phyloP scores from a whole-genome alignment of 2,329 filamentous ascomycete species.

The Pseudodiploospora longispora region DNA sequence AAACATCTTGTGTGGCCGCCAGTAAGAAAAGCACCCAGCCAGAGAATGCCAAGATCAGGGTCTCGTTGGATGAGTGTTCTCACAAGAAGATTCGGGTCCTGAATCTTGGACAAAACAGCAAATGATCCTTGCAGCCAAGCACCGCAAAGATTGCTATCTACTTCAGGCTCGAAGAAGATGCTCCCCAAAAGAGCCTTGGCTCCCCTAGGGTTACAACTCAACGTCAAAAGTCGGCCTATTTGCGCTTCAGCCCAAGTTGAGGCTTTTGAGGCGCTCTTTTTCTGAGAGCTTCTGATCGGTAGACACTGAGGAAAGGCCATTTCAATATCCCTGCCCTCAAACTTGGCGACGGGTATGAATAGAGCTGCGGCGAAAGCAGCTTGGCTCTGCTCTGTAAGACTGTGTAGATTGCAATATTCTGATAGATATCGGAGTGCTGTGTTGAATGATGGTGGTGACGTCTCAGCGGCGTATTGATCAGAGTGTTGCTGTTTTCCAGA shows the following conservation, averaged over 20 bases:
- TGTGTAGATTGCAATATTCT: slow-evolving; percentile 18
- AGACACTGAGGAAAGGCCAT: slow-evolving; percentile 4
- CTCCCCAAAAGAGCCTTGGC: slow-evolving; percentile 12
- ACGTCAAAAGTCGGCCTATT: slow-evolving; percentile 13
- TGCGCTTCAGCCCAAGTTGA: neutral
- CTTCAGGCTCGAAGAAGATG: slow-evolving; percentile 13
- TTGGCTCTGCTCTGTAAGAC: slow-evolving; percentile 15
- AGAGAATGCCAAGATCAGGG: slow-evolving; percentile 12
- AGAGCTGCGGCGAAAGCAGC: slow-evolving; percentile 20
- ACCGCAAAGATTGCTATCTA: slow-evolving; percentile 13
- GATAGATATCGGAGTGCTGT: slow-evolving; percentile 17
- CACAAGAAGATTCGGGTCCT: slow-evolving; percentile 8
- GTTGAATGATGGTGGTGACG: slow-evolving; percentile 5
- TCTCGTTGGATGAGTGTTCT: slow-evolving; percentile 10
- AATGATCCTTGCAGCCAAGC: slow-evolving; percentile 14
- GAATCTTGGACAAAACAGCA: slow-evolving; percentile 7
- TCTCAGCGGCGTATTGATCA: neutral
- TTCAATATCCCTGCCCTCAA: slow-evolving; percentile 12
- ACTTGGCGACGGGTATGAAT: slow-evolving; percentile 19
- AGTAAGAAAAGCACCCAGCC: slow-evolving; percentile 14
- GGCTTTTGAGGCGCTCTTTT: neutral
- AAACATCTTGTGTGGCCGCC: slow-evolving; percentile 5
- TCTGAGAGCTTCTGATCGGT: neutral
- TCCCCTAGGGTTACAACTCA: slow-evolving; percentile 12
- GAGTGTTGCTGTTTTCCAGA: no score